These are phyloP conservation scores for Collybia nuda DNA, from an alignment of 768 basidiomycete species.

Conservation along the genomic window DNA sequence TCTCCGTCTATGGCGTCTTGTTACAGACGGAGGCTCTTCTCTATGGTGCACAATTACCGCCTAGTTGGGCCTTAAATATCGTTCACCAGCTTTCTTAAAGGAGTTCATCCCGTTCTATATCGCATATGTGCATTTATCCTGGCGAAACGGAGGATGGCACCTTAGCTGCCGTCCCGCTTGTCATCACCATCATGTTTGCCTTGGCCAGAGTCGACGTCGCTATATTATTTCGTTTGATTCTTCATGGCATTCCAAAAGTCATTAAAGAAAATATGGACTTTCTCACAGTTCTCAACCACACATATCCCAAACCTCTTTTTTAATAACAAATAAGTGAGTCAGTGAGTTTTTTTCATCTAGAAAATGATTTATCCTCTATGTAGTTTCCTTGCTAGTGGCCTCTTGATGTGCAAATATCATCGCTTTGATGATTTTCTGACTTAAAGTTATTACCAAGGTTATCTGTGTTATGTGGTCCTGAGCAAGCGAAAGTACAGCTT, in stretches of 20 bases:
- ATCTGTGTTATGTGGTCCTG: conserved; percentile 39
- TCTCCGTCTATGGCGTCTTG: no score
- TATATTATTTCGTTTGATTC: conserved; percentile 3
- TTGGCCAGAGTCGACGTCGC: conserved; percentile 7
- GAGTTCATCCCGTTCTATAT: conserved; percentile 36
- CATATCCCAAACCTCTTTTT: conserved; percentile 3
- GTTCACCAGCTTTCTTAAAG: conserved; percentile 10
- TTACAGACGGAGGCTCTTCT: conserved; percentile 9
- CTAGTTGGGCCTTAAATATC: neutral
- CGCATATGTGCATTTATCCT: conserved; percentile 18
- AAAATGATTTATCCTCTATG: no score
- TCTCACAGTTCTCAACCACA: neutral
- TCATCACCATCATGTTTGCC: conserved; percentile 9
- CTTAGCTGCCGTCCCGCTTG: neutral
- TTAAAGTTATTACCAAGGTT: conserved; percentile 13
- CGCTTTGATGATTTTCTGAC: neutral
- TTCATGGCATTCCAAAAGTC: conserved; percentile 6
- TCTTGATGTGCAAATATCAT: neutral
- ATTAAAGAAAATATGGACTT: neutral
- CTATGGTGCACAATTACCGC: conserved; percentile 7
- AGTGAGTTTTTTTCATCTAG: neutral
- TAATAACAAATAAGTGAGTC: conserved; percentile 10
- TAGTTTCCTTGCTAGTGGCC: neutral
- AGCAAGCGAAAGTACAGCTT: conserved; percentile 25
- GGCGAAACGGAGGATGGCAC: neutral